These are phyloP conservation scores for Globisporangium viniferum DNA, from an alignment of 352 stramenopile species.

Conservation along the genomic window DNA sequence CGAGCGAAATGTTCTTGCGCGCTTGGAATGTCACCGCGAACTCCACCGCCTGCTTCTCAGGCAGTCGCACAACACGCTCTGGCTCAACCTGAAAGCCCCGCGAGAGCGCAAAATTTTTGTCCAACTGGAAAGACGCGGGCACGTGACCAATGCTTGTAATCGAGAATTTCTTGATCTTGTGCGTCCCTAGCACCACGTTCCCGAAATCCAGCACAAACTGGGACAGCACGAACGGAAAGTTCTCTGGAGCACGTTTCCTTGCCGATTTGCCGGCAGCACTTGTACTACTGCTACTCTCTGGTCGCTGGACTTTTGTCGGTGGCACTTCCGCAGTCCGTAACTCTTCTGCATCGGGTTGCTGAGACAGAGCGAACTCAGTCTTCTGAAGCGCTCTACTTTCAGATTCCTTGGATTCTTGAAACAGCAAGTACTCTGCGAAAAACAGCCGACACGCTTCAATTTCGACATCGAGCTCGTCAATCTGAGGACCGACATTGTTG, in stretches of 20 bases:
- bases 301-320: background rate
- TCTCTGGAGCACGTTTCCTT: conserved; percentile 31
- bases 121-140: conserved; percentile 86
- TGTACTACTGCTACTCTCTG: conserved; percentile 5
- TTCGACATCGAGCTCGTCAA: conserved; percentile 79
- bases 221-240: conserved; percentile 80
- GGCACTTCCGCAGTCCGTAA: background rate
- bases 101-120: conserved; percentile 88
- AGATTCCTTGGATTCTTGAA: conserved; percentile 38
- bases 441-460: conserved; percentile 83
- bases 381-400: conserved; percentile 9
- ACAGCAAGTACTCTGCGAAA: conserved; percentile 81
- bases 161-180: conserved; percentile 90
- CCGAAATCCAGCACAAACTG: conserved; percentile 93
- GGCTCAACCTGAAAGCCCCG: conserved; percentile 92
- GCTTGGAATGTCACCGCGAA: conserved; percentile 92
- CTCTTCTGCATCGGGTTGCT: conserved; percentile 9
- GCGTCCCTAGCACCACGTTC: conserved; percentile 90
- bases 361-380: background rate
- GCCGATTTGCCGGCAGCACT: conserved; percentile 12
- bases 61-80: conserved; percentile 90
- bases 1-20: conserved; percentile 81
- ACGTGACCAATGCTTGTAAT: conserved; percentile 90
- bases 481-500: conserved; percentile 10
- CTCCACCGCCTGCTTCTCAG: conserved; percentile 85